These are phyloP conservation scores for Hordeum vulgare DNA, from an alignment of 176 grass and related monocot species.

Conservation along the genomic window MorexV3_pseudomolecules_assembly NC_058519.1:545052125-545052624, in stretches of 20 bases:
- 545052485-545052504: neutral
- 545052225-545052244: conserved; percentile 4
- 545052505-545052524: neutral
- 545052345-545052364: conserved; percentile 87
- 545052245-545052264: neutral
- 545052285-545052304: neutral
- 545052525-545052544: neutral
- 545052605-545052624: neutral
- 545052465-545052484: neutral
- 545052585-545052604: neutral
- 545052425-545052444: conserved; percentile 12
- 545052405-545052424: conserved; percentile 44
- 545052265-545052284: neutral
- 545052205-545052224: neutral
- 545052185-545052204: neutral
- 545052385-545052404: conserved; percentile 86
- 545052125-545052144: neutral
- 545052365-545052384: conserved; percentile 98
- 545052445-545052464: neutral
- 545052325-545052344: neutral
- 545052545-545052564: neutral
- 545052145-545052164: neutral
- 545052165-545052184: neutral
- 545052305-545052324: neutral
- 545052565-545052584: neutral